Percentiles rank a stretch among this genome's conserved stretches.
Evolutionary conservation across 208 protist genomes (phyloP).

Genomic region (Leishmania guyanensis): DNA sequence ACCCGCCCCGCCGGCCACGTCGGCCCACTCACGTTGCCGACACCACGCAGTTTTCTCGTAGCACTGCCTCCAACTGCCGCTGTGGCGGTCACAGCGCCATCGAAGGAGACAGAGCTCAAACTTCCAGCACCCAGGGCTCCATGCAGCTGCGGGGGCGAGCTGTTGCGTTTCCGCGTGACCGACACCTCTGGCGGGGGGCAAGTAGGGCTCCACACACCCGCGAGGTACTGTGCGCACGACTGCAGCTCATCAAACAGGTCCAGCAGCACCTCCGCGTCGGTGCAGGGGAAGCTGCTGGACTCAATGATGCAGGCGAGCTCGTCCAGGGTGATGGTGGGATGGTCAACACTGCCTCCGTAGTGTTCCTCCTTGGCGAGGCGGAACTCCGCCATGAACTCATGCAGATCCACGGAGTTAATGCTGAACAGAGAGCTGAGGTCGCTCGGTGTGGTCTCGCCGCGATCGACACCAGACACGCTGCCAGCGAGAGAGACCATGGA

Average conservation of each 20-base stretch:
- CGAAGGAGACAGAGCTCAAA: neutral
- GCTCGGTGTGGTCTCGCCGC: slow-evolving; percentile 33
- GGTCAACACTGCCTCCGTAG: slow-evolving; percentile 35
- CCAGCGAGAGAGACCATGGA: slow-evolving; percentile 5
- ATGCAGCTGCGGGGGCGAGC: neutral
- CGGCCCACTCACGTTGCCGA: neutral
- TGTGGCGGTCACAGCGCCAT: neutral
- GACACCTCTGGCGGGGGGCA: neutral
- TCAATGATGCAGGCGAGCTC: slow-evolving; percentile 68
- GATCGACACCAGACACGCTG: slow-evolving; percentile 26
- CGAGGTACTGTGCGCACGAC: slow-evolving; percentile 26
- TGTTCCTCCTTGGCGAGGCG: slow-evolving; percentile 59
- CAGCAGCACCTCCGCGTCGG: slow-evolving; percentile 52
- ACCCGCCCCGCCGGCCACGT: neutral
- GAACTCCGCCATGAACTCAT: slow-evolving; percentile 71
- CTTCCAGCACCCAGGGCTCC: neutral
- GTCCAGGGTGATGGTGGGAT: slow-evolving; percentile 47
- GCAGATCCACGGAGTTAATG: slow-evolving; percentile 66
- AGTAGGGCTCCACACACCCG: neutral
- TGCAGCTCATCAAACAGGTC: slow-evolving; percentile 78
- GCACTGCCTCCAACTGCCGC: neutral
- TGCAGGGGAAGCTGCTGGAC: slow-evolving; percentile 45
- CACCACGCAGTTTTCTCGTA: neutral
- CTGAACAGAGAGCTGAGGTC: slow-evolving; percentile 62
- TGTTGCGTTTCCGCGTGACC: neutral